These are phyloP conservation scores for Candida sanyaensis DNA, from an alignment of 1,139 yeast species.

Conservation along the genomic window DNA sequence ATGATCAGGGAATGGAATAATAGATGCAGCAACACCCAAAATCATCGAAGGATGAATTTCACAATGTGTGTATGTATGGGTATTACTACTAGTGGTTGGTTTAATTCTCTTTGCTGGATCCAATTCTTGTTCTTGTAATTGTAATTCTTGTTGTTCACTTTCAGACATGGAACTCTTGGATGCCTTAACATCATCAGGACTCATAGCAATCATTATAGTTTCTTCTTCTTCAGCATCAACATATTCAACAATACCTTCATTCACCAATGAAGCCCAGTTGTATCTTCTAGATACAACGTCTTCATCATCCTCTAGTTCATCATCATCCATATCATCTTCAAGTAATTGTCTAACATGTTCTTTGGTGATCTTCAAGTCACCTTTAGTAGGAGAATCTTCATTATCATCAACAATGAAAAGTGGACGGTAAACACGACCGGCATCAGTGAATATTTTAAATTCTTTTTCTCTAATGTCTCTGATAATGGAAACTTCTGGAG, in stretches of 20 bases:
- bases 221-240: conserved; percentile 98
- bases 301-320: conserved; percentile 58
- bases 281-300: conserved; percentile 63
- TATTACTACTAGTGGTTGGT: conserved; percentile 58
- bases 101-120: conserved; percentile 91
- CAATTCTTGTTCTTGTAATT: conserved; percentile 49
- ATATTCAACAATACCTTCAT: conserved; percentile 88
- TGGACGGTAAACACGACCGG: conserved; percentile 97
- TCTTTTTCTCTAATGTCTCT: conserved; percentile 97
- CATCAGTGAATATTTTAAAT: conserved; percentile 94
- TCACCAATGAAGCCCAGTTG: conserved; percentile 84
- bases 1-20: conserved; percentile 99
- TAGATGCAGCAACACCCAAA: conserved; percentile 97
- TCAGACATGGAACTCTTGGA: conserved; percentile 53
- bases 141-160: conserved; percentile 35
- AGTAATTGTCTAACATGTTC: conserved; percentile 72
- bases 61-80: conserved; percentile 94
- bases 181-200: conserved; percentile 91
- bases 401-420: conserved; percentile 88
- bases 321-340: conserved; percentile 48
- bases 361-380: conserved; percentile 80
- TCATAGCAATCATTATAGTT: conserved; percentile 98
- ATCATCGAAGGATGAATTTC: conserved; percentile 99
- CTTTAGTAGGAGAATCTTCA: conserved; percentile 70
- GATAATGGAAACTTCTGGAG: conserved; percentile 94